These are phyloP conservation scores for Lentinula guzmanii DNA, from an alignment of 768 basidiomycete genomes.

Conservation along the genomic window DNA sequence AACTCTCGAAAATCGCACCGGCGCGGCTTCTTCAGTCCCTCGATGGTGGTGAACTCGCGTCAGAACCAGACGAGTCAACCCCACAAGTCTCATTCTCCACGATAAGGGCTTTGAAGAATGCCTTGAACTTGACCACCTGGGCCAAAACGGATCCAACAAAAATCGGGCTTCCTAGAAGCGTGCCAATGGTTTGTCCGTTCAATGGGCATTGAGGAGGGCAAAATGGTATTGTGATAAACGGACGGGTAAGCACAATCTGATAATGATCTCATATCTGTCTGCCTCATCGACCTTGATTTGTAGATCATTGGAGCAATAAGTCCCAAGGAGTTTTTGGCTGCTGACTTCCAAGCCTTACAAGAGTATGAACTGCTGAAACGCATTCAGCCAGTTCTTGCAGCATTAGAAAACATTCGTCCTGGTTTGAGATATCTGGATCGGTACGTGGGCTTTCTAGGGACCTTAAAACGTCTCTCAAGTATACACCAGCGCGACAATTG, in stretches of 20 bases:
- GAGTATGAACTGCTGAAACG: conserved; percentile 71
- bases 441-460: conserved; percentile 24
- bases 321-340: conserved; percentile 48
- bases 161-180: conserved; percentile 36
- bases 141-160: conserved; percentile 28
- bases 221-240: conserved; percentile 70
- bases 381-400: conserved; percentile 59
- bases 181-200: conserved; percentile 46
- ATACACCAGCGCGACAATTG: conserved; percentile 41
- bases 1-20: conserved; percentile 33
- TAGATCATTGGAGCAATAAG: conserved; percentile 77
- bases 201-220: conserved; percentile 52
- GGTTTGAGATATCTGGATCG: conserved; percentile 29
- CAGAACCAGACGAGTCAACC: conserved; percentile 9
- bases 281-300: conserved; percentile 2
- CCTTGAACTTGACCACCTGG: conserved; percentile 28
- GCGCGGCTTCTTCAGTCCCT: conserved; percentile 34
- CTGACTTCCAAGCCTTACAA: conserved; percentile 71
- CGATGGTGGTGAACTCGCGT: conserved; percentile 15
- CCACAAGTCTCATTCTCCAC: conserved; percentile 34
- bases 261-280: background rate
- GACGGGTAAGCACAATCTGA: conserved; percentile 52
- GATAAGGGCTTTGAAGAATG: conserved; percentile 21
- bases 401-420: conserved; percentile 51
- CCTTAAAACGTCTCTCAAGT: background rate